A percentile compares a stretch with the other conserved stretches of the same genome.
These are phyloP conservation scores for Xylaria sp. DNA, from an alignment of 2,329 filamentous ascomycete species.

Conservation along the genomic window DNA sequence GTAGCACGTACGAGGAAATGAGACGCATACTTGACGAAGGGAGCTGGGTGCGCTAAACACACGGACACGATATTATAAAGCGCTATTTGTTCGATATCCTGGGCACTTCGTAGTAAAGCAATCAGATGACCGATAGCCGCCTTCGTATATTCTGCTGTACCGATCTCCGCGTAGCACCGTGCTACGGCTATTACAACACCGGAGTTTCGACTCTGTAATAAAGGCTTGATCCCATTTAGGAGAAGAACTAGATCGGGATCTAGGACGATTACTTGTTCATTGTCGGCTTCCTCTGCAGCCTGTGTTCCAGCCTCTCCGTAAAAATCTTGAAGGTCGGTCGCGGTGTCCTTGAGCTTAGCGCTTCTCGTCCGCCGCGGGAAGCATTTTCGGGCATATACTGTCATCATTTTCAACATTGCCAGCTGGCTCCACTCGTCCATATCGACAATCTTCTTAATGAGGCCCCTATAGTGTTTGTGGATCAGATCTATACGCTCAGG, in stretches of 20 bases:
- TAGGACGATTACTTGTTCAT: slow-evolving; percentile 69
- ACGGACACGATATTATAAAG: slow-evolving; percentile 97
- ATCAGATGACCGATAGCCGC: slow-evolving; percentile 84
- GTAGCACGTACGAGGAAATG: slow-evolving; percentile 89
- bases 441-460: slow-evolving; percentile 92
- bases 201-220: slow-evolving; percentile 92
- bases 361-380: slow-evolving; percentile 78
- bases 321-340: slow-evolving; percentile 73
- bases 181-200: slow-evolving; percentile 91
- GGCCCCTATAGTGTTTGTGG: slow-evolving; percentile 85
- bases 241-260: slow-evolving; percentile 87
- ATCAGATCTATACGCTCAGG: slow-evolving; percentile 88
- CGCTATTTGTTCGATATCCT: slow-evolving; percentile 89
- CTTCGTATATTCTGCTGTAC: slow-evolving; percentile 79
- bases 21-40: slow-evolving; percentile 88
- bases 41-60: slow-evolving; percentile 76
- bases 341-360: slow-evolving; percentile 56
- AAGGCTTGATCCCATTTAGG: slow-evolving; percentile 80
- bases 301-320: slow-evolving; percentile 76
- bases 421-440: slow-evolving; percentile 99
- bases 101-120: slow-evolving; percentile 83
- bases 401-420: slow-evolving; percentile 83
- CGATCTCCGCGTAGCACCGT: slow-evolving; percentile 85
- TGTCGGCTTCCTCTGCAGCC: slow-evolving; percentile 56
- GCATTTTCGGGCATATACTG: slow-evolving; percentile 84